These are phyloP conservation scores for Exophiala bonariae DNA, from an alignment of 2,329 filamentous ascomycete genomes.

Conservation along the genomic window DNA sequence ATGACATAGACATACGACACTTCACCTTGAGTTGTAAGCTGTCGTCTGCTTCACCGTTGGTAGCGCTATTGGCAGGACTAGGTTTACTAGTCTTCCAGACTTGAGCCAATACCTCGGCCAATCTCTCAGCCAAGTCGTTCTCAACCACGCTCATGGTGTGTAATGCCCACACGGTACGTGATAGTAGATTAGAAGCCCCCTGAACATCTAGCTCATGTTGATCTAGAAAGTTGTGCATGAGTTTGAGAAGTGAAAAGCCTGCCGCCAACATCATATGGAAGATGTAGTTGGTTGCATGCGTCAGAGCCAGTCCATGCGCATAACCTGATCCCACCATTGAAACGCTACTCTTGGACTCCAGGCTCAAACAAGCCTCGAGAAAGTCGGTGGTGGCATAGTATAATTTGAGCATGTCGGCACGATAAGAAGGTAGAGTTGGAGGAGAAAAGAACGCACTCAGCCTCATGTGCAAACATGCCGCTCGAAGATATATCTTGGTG, in stretches of 20 bases:
- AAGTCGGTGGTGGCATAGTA: conserved; percentile 48
- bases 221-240: conserved; percentile 66
- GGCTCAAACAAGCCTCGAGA: conserved; percentile 47
- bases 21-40: conserved; percentile 63
- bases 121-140: conserved; percentile 64
- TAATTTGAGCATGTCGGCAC: conserved; percentile 44
- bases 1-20: conserved; percentile 66
- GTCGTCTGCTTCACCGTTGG: conserved; percentile 19
- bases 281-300: conserved; percentile 62
- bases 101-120: conserved; percentile 66
- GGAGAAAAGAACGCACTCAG: conserved; percentile 53
- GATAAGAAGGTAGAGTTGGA: conserved; percentile 46
- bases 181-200: conserved; percentile 57
- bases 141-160: conserved; percentile 60
- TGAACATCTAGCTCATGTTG: conserved; percentile 49
- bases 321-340: conserved; percentile 24
- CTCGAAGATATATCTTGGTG: conserved; percentile 48
- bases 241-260: conserved; percentile 63
- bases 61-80: conserved; percentile 25
- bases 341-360: conserved; percentile 41
- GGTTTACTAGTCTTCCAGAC: conserved; percentile 57
- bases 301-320: conserved; percentile 41
- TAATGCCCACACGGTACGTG: conserved; percentile 59
- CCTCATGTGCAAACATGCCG: conserved; percentile 48
- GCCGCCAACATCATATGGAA: conserved; percentile 68